Base-by-base conservation (phyloP, 495 filamentous ascomycete genomes). In the Penicillium flavigenum region DNA sequence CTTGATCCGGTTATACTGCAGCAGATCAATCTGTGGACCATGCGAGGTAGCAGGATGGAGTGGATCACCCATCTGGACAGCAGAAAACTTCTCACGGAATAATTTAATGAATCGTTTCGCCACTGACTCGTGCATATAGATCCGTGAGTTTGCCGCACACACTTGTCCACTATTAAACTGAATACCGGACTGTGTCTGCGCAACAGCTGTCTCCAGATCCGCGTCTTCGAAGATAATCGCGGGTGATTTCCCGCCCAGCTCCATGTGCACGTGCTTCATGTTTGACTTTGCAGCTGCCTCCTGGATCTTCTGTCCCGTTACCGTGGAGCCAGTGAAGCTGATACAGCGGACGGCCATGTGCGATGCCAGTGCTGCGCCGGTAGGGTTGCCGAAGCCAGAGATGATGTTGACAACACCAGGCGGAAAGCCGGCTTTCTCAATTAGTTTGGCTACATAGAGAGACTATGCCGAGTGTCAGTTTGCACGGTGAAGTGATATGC, bases 231-330 rank as follows among this genome's bases (percentile, higher is more conserved):
- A 98, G 36, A 98, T 78, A 42, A 98, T 70, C 11, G 93, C 77
- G 2, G 93, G 92, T 9, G 86, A 88, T 72, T 98, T 98, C 46
- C 93, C 93, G 46, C 93, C 92, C 4, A 93, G 95, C 72, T 98
- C 93, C 46, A 96, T 82, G 4, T 89, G 94, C 50, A 96, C 91
- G 72, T 92, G 90, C 77, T 96, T 97, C 77, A 98, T 81, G 67
- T 89, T 96, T 9, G 82, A 78, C 53, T 74, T 75, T n/a, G 87
- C 80, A 1, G 93, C 91, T 71, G 88, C 87, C 63, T 88, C 88
- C 86, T 96, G 96, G 63, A 98, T 90, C 63, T 88, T 83, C 63
- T 86, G 86, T 27, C 86, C 93, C 16, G 92, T 96, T 1, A 79
- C 74, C 2, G 89, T 91, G 44, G 85, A 89, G 51, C 93, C 93